Percentiles rank a stretch among this genome's conserved stretches.
These are phyloP conservation scores for Juglanconis oblonga DNA, from an alignment of 2,329 filamentous ascomycete species.

Conservation along the genomic window DNA sequence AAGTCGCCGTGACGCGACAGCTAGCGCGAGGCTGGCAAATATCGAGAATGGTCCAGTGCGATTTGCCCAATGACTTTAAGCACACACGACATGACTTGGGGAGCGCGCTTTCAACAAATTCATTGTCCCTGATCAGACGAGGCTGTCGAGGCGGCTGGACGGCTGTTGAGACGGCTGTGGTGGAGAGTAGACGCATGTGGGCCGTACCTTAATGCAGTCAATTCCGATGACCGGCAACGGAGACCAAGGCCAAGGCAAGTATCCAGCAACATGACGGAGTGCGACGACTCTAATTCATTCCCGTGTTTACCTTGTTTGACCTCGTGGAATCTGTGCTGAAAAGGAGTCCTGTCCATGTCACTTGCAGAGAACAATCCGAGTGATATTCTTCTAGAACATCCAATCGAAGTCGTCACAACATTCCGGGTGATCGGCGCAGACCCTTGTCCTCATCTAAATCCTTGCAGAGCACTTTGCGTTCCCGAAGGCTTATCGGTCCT, in stretches of 20 bases:
- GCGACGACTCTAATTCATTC: neutral
- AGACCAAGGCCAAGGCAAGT: neutral
- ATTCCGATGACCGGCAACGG: neutral
- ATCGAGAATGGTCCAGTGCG: no score
- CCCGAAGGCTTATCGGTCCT: conserved; percentile 14
- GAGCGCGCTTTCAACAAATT: no score
- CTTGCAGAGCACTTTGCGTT: neutral
- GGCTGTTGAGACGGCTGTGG: no score
- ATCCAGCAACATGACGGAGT: neutral
- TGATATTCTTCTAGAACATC: neutral
- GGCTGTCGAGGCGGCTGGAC: neutral
- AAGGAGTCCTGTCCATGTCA: no score
- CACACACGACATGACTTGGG: no score
- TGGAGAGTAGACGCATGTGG: neutral
- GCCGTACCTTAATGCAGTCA: neutral
- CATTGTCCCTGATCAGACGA: neutral
- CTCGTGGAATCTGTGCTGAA: neutral
- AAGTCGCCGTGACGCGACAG: no score
- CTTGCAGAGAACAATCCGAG: neutral
- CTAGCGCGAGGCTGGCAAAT: no score
- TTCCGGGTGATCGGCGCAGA: neutral
- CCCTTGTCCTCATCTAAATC: neutral
- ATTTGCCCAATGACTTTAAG: no score
- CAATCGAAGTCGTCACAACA: neutral
- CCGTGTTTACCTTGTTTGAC: neutral